Evolutionary conservation across 306 rosid species (phyloP).

Genomic region (Prunus mira): DNA sequence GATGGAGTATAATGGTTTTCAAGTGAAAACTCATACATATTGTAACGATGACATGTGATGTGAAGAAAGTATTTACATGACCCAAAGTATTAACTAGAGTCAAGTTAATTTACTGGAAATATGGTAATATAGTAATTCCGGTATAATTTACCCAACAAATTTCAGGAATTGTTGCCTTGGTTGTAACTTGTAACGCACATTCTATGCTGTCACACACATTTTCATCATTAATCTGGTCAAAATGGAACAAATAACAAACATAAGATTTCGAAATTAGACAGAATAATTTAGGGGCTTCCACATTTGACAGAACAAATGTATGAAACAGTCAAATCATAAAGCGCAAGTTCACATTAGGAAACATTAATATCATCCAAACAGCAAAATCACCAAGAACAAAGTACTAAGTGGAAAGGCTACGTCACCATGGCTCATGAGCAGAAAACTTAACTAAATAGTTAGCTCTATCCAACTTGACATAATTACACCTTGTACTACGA

Average conservation of each 20-base stretch:
- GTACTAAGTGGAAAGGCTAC: slow-evolving; percentile 19
- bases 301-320: not conserved
- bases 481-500: slow-evolving; percentile 21
- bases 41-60: too few relatives aligned
- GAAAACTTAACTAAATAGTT: slow-evolving; percentile 35
- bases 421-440: slow-evolving; percentile 32
- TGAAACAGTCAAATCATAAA: not conserved
- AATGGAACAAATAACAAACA: not conserved
- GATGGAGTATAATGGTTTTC: too few relatives aligned
- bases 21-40: too few relatives aligned
- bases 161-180: not conserved
- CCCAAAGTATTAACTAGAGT: too few relatives aligned
- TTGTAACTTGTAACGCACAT: too few relatives aligned
- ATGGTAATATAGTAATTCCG: not conserved
- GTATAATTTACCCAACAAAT: not conserved
- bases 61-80: too few relatives aligned
- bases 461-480: slow-evolving; percentile 36
- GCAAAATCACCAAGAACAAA: slow-evolving; percentile 25
- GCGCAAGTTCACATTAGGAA: slow-evolving; percentile 14
- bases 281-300: slow-evolving; percentile 2
- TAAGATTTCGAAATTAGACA: not conserved
- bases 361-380: slow-evolving; percentile 19
- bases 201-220: too few relatives aligned
- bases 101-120: too few relatives aligned
- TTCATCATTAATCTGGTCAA: not conserved